These are phyloP conservation scores for Huiozyma sinensis DNA, from an alignment of 805 yeast genomes.

Conservation along the genomic window DNA sequence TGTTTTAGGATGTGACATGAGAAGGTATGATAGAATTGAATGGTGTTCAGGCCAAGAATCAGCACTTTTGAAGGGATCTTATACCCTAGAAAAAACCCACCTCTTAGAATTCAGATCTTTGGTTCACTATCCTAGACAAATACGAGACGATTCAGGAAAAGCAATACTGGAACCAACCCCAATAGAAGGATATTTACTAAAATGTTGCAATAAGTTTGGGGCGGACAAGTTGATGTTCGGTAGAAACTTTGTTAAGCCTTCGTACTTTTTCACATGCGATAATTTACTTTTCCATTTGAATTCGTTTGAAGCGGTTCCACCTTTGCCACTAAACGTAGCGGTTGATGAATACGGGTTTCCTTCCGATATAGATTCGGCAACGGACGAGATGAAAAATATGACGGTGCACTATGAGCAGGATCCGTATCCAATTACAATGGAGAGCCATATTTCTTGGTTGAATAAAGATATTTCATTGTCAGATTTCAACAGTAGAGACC, in stretches of 20 bases:
- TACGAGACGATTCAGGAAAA: constrained; percentile 13
- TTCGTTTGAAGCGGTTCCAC: constrained; percentile 51
- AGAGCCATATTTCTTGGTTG: constrained; percentile 56
- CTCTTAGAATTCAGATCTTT: constrained; percentile 51
- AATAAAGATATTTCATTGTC: constrained; percentile 26
- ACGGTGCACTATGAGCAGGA: constrained; percentile 37
- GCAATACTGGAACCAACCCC: constrained; percentile 51
- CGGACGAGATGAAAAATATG: constrained; percentile 13
- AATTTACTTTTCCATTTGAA: constrained; percentile 49
- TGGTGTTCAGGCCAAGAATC: constrained; percentile 45
- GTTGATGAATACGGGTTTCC: constrained; percentile 21
- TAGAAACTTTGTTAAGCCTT: constrained; percentile 39
- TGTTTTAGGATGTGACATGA: constrained; percentile 46
- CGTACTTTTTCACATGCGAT: constrained; percentile 55
- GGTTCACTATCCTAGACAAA: constrained; percentile 30
- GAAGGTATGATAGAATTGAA: constrained; percentile 64
- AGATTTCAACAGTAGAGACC: constrained; percentile 42
- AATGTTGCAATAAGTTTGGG: constrained; percentile 44
- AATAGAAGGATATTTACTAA: constrained; percentile 69
- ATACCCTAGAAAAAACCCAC: constrained; percentile 36
- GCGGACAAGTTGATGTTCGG: constrained; percentile 15
- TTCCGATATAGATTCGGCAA: constrained; percentile 17
- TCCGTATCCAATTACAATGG: constrained; percentile 42
- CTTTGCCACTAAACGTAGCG: constrained; percentile 32
- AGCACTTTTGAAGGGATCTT: constrained; percentile 33